phyloP scores from a whole-genome alignment of 2,329 filamentous ascomycete species.

The Pseudonectria foliicola region DNA sequence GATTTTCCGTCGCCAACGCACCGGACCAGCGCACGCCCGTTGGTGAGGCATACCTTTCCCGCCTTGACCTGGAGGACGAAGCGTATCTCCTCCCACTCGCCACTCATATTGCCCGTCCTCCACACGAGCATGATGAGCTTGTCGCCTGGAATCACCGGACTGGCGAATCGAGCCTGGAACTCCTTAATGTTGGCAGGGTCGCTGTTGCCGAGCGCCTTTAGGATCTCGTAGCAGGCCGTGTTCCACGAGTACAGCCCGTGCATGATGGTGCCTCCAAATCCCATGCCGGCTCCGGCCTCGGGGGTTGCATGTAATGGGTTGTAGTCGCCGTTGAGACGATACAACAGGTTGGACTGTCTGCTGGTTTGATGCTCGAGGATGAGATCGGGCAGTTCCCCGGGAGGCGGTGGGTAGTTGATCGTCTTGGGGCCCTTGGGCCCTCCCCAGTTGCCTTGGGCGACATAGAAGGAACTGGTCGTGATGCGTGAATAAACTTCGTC shows the following conservation, averaged over 20 bases:
- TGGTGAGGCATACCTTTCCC: conserved; percentile 80
- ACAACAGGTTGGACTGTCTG: conserved; percentile 65
- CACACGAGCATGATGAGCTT: conserved; percentile 77
- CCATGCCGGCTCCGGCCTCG: conserved; percentile 80
- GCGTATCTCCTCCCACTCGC: conserved; percentile 70
- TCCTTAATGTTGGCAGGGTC: conserved; percentile 77
- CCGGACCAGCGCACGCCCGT: conserved; percentile 75
- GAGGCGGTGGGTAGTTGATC: conserved; percentile 69
- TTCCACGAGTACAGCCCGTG: conserved; percentile 90
- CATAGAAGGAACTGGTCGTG: conserved; percentile 67
- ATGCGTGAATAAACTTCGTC: conserved; percentile 67
- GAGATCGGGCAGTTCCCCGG: conserved; percentile 66
- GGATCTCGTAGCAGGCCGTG: conserved; percentile 62
- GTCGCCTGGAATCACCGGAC: conserved; percentile 75
- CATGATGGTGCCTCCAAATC: conserved; percentile 82
- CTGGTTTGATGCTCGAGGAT: conserved; percentile 65
- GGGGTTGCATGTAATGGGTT: conserved; percentile 87
- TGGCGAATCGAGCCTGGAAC: conserved; percentile 83
- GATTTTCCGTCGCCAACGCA: conserved; percentile 47
- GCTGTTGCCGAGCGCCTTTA: conserved; percentile 66
- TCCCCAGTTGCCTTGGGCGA: conserved; percentile 75
- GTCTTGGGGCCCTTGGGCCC: conserved; percentile 84
- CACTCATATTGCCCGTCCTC: conserved; percentile 60
- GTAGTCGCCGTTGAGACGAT: conserved; percentile 87
- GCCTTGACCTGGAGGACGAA: conserved; percentile 73